Conservation (phyloP, 805 yeast species). For the Wickerhamiella hasegawae region DNA sequence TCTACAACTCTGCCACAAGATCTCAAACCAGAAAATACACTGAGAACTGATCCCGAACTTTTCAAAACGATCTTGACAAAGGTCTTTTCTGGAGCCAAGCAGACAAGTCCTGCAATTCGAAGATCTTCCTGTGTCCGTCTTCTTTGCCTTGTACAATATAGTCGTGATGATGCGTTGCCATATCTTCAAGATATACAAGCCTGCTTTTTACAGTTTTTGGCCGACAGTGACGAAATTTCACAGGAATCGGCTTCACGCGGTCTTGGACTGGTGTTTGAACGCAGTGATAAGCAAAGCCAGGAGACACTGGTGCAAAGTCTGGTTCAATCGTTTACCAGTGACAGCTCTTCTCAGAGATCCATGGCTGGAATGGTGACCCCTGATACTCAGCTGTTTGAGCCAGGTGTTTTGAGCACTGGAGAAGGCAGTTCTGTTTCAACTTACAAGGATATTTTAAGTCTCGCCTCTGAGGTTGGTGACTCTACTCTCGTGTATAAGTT, state of each 20-base stretch:
- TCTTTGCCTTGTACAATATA: constrained; percentile 60
- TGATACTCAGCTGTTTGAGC: constrained; percentile 75
- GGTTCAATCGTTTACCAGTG: constrained; percentile 62
- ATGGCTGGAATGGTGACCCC: constrained; percentile 53
- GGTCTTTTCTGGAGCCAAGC: constrained; percentile 45
- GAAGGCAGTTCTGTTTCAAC: constrained; percentile 84
- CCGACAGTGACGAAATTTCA: constrained; percentile 70
- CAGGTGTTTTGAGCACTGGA: constrained; percentile 62
- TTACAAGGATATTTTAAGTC: constrained; percentile 69
- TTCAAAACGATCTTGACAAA: constrained; percentile 24
- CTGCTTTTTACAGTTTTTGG: constrained; percentile 60
- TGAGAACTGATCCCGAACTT: neutral
- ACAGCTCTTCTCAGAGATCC: constrained; percentile 29
- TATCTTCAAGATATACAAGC: constrained; percentile 49
- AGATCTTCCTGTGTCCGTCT: constrained; percentile 77
- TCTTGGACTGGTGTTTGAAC: constrained; percentile 61
- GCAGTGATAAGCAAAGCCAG: constrained; percentile 50
- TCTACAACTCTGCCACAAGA: constrained; percentile 37
- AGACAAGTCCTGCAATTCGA: constrained; percentile 34
- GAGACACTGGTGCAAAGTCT: constrained; percentile 61
- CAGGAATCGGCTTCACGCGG: constrained; percentile 92
- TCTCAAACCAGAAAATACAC: constrained; percentile 26
- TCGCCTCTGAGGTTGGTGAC: constrained; percentile 92
- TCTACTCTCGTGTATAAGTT: constrained; percentile 87
- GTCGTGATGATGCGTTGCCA: constrained; percentile 33